Percentiles rank a stretch among this genome's conserved stretches.
Conservation (phyloP, 2,329 filamentous ascomycete species). For the Aquanectria penicillioides region DNA sequence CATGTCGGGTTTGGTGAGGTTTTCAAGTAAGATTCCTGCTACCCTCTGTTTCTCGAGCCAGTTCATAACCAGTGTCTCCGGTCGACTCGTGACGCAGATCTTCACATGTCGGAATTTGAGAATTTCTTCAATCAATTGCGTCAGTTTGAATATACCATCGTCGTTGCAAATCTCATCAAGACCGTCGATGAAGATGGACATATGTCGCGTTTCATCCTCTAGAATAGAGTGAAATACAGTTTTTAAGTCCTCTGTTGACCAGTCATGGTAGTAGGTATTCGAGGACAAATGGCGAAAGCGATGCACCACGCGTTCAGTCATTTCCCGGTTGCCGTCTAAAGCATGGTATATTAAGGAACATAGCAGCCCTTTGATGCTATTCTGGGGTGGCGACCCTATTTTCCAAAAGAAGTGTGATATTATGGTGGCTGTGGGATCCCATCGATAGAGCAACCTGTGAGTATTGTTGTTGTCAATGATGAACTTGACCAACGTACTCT, state of each 20-base stretch:
- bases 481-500: conserved; percentile 27
- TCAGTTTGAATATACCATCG: conserved; percentile 5
- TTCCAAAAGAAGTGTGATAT: conserved; percentile 24
- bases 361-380: conserved; percentile 38
- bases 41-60: conserved; percentile 2
- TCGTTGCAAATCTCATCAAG: conserved; percentile 27
- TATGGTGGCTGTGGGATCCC: background rate
- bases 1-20: conserved; percentile 24
- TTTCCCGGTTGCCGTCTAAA: background rate
- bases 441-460: accelerated
- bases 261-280: conserved; percentile 25
- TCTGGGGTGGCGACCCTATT: conserved; percentile 6
- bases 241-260: conserved; percentile 26
- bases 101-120: conserved; percentile 15
- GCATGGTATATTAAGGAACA: conserved; percentile 35
- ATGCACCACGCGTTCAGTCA: background rate
- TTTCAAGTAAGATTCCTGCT: conserved; percentile 4
- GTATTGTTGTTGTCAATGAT: conserved; percentile 3
- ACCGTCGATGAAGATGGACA: conserved; percentile 33
- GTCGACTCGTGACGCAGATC: conserved; percentile 26
- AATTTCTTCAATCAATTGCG: conserved; percentile 7
- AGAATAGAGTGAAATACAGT: conserved; percentile 7
- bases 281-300: conserved; percentile 16
- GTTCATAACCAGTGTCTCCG: conserved; percentile 12
- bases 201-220: background rate